phyloP scores from a whole-genome alignment of 2,329 filamentous ascomycete species.

The Pseudocercospora crystallina region DNA sequence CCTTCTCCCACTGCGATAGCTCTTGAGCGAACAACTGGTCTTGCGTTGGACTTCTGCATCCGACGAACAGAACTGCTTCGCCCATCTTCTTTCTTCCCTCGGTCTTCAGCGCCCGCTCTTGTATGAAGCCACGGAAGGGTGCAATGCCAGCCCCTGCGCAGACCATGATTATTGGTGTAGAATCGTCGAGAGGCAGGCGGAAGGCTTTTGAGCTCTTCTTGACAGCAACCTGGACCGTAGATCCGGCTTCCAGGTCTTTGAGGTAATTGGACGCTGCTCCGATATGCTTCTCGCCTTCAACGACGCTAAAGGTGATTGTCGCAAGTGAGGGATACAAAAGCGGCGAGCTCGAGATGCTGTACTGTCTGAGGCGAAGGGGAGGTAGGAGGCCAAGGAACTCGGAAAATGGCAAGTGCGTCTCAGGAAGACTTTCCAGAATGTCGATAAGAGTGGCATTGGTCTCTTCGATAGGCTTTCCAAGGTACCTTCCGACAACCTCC shows the following conservation, averaged over 20 bases:
- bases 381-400: constrained; percentile 69
- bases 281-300: constrained; percentile 32
- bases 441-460: constrained; percentile 65
- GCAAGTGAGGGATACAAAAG: constrained; percentile 38
- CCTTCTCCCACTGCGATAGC: constrained; percentile 16
- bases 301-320: constrained; percentile 42
- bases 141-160: constrained; percentile 52
- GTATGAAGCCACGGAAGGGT: constrained; percentile 44
- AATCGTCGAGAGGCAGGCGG: constrained; percentile 45
- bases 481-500: constrained; percentile 38
- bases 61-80: constrained; percentile 64
- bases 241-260: constrained; percentile 51
- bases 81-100: constrained; percentile 51
- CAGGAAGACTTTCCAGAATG: constrained; percentile 62
- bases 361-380: constrained; percentile 58
- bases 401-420: constrained; percentile 60
- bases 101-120: constrained; percentile 42
- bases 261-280: constrained; percentile 44
- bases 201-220: constrained; percentile 46
- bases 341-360: constrained; percentile 32
- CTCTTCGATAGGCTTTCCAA: constrained; percentile 46
- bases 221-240: constrained; percentile 41
- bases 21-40: constrained; percentile 64
- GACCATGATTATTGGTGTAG: constrained; percentile 52
- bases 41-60: constrained; percentile 55